phyloP scores from a whole-genome alignment of 257 asterid genomes.

The Fraxinus excelsior region DNA sequence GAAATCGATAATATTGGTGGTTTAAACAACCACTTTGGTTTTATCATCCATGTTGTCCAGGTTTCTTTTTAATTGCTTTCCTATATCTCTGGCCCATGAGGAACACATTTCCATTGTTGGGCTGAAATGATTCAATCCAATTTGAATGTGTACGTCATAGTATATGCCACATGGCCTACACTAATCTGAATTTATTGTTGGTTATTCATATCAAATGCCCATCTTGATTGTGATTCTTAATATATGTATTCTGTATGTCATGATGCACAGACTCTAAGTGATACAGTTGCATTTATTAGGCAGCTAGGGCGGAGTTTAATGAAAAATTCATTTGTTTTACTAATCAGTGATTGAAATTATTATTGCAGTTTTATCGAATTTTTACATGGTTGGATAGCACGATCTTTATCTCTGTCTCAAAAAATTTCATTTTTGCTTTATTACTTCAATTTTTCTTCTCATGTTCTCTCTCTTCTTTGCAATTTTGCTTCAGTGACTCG shows the following conservation, averaged over 20 bases:
- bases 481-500: neutral
- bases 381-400: neutral
- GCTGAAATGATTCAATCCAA: neutral
- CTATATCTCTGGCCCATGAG: neutral
- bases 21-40: conserved; percentile 22
- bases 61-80: neutral
- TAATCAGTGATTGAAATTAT: neutral
- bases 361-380: neutral
- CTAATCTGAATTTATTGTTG: neutral
- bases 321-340: neutral
- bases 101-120: neutral
- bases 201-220: too few relatives aligned
- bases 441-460: neutral
- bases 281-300: neutral
- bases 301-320: neutral
- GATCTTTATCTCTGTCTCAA: neutral
- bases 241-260: too few relatives aligned
- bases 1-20: conserved; percentile 26
- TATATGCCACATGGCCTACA: neutral
- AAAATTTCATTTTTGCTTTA: neutral
- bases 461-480: neutral
- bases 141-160: neutral
- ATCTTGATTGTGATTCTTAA: too few relatives aligned
- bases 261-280: too few relatives aligned
- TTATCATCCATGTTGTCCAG: conserved; percentile 1